Percentiles rank a stretch among this genome's conserved stretches.
phyloP scores from a whole-genome alignment of 179 eudicot genomes.

The Silene coronaria region DNA sequence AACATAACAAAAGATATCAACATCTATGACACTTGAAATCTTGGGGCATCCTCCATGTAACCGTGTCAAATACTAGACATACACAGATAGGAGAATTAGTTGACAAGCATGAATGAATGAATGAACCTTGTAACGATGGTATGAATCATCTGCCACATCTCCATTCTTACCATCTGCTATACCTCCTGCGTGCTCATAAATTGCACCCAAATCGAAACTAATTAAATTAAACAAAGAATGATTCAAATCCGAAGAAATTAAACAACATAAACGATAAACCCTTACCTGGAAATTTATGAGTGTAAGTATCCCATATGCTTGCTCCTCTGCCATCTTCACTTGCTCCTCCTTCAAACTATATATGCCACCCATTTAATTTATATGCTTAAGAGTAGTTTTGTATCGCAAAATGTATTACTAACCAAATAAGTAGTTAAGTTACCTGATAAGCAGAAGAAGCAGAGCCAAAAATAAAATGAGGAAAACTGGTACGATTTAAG shows the following conservation, averaged over 20 bases:
- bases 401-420: no score
- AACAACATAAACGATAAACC: not conserved
- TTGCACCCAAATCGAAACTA: not conserved
- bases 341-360: slow-evolving; percentile 39
- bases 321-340: slow-evolving; percentile 37
- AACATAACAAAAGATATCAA: not conserved
- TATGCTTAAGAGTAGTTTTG: no score
- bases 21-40: not conserved
- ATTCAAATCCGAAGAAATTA: not conserved
- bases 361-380: no score
- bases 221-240: not conserved
- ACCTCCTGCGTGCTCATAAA: slow-evolving; percentile 22
- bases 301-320: slow-evolving; percentile 39
- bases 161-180: slow-evolving; percentile 30
- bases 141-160: slow-evolving; percentile 32
- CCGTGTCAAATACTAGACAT: not conserved
- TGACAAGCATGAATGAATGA: not conserved
- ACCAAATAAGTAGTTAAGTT: no score
- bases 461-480: slow-evolving; percentile 30
- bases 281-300: slow-evolving; percentile 42
- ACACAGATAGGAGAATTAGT: not conserved
- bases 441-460: slow-evolving; percentile 50
- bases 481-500: slow-evolving; percentile 35
- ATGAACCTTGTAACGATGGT: slow-evolving; percentile 33
- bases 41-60: no score